Evolutionary conservation across 2,329 filamentous ascomycete genomes (phyloP).

Genomic region (Endocalyx cinctus): DNA sequence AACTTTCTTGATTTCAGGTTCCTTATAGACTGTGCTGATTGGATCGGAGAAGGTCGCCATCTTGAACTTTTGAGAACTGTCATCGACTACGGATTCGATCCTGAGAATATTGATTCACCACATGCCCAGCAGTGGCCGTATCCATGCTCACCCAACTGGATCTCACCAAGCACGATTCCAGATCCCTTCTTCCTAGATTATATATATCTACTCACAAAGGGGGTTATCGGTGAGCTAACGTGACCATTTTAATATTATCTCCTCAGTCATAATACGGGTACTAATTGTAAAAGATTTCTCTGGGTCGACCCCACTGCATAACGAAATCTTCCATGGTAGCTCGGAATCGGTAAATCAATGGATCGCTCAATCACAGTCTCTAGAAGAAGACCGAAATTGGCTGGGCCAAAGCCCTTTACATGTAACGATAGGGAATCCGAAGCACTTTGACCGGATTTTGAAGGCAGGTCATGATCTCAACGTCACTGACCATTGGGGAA

Average conservation of each 20-base stretch:
- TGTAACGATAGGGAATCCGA: not conserved
- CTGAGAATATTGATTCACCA: not conserved
- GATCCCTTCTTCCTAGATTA: not conserved
- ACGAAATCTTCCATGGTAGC: not conserved
- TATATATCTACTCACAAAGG: not conserved
- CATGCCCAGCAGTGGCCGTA: not conserved
- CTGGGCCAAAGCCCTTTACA: not conserved
- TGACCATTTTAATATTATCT: not conserved
- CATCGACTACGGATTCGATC: not conserved
- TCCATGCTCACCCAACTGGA: not conserved
- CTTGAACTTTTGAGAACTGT: not conserved
- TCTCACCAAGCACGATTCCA: not conserved
- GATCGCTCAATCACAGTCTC: not conserved
- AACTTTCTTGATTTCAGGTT: too few species aligned
- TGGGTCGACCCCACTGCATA: not conserved
- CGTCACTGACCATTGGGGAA: not conserved
- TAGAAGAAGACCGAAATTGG: not conserved
- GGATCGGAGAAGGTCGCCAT: not conserved
- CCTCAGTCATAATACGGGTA: not conserved
- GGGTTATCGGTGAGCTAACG: not conserved
- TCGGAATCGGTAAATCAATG: not conserved
- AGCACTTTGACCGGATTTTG: not conserved
- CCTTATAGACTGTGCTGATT: not conserved
- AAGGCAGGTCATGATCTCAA: conserved; percentile 1
- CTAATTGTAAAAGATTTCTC: not conserved